Base-by-base conservation (phyloP, 441 rosid species). In the Sinapis alba region DNA sequence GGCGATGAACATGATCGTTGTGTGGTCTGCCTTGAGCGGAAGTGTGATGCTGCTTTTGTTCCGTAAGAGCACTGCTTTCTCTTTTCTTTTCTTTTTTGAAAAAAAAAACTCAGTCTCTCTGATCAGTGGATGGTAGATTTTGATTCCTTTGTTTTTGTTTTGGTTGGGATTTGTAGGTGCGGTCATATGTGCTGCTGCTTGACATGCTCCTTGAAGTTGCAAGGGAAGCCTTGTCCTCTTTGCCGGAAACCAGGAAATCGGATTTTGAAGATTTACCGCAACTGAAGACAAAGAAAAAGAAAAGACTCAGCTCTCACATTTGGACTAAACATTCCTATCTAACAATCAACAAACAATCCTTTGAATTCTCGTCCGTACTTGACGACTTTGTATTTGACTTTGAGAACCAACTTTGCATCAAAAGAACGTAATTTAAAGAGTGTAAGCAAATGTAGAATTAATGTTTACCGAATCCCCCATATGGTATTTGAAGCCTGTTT, bases 171-270 rank as follows among this genome's bases (percentile, higher is more conserved):
- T 58, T 43, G 62, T 66, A 74, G 78, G 72, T 74, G 78, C 61
- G 67, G 78, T 32, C 78, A 74, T 74, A 21, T 66, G 62, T 66
- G 72, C 53, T 74, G 78, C 51, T 74, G 78, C 72, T 3, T 16
- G 2, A 20, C 27, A 66, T 74, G 78, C 51, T 43, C 78, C 36
- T 28, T 6, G 24, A 47, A 2, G 53, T 11, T 51, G 63, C 13
- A 19, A 2, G 57, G 57, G 24, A 66, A 0, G 11, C 3, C 12
- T 11, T 74, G 72, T 30, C 78, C 78, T 10, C 41, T 74, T 47
- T 74, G 78, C 41, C 54, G 78, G 27, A 0, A 1, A 26, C 77
- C 0, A 74, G 27, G 28, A 2, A 7, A 30, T 19, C 4, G 5
- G 5, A 2, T 30, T 32, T 15, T 74, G 41, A 74, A 16, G 45